Evolutionary conservation across 306 rosid species (phyloP).

Genomic region (Vigna radiata): DNA sequence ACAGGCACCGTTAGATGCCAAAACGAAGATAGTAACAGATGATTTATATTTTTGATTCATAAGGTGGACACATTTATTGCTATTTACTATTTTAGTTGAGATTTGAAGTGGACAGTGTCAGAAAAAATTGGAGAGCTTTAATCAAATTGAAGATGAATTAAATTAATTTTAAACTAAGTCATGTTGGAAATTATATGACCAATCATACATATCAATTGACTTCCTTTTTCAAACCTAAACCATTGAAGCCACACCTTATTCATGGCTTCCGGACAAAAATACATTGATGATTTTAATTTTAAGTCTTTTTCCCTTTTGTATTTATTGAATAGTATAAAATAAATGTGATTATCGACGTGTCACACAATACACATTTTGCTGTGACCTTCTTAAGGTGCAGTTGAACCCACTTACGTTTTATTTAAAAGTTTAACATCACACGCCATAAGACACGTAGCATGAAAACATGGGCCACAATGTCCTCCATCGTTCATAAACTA

Average conservation of each 20-base stretch:
- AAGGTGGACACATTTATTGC: slow-evolving; percentile 27
- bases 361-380: not conserved
- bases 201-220: not conserved
- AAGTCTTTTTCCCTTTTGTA: not conserved
- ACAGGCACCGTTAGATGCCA: not conserved
- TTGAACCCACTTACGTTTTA: slow-evolving; percentile 26
- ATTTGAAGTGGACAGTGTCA: not conserved
- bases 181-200: not conserved
- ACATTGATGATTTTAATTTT: not conserved
- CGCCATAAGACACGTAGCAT: not conserved
- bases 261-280: too few species aligned
- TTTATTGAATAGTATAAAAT: not conserved
- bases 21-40: not conserved
- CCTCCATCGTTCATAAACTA: slow-evolving; percentile 9
- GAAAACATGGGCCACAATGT: slow-evolving; percentile 21
- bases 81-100: not conserved
- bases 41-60: not conserved
- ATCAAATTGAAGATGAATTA: not conserved
- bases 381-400: not conserved
- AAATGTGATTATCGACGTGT: slow-evolving; percentile 4
- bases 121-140: not conserved
- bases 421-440: not conserved
- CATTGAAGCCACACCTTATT: not conserved
- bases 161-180: not conserved
- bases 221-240: not conserved